These are phyloP conservation scores for Arabidopsis arenosa DNA, from an alignment of 345 rosid genomes.

Conservation along the genomic window DNA sequence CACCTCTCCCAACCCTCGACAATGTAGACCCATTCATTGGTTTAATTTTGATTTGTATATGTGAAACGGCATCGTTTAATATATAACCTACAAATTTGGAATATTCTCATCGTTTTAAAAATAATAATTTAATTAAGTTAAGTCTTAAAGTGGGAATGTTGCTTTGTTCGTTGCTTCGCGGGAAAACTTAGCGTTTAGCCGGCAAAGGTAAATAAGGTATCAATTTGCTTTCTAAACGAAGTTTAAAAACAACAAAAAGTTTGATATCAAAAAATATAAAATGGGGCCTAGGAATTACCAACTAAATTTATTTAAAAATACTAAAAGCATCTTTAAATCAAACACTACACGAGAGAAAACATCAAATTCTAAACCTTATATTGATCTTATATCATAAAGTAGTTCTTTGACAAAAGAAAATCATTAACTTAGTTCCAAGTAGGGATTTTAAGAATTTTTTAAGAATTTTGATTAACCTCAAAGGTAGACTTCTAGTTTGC, in stretches of 20 bases:
- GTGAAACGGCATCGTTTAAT: conserved; percentile 3
- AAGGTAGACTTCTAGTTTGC: neutral
- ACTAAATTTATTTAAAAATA: neutral
- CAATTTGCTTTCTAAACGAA: conserved; percentile 16
- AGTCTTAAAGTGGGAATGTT: conserved; percentile 26
- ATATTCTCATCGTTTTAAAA: neutral
- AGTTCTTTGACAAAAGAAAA: too few species aligned
- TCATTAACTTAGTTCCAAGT: neutral
- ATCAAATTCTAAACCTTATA: neutral
- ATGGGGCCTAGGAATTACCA: neutral
- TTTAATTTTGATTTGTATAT: neutral
- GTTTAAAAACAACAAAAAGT: neutral
- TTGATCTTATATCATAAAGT: neutral
- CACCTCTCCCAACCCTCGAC: conserved; percentile 10
- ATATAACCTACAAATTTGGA: neutral
- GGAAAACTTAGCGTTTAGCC: conserved; percentile 6
- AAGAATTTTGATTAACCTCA: neutral
- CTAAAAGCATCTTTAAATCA: conserved; percentile 8
- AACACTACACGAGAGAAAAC: neutral
- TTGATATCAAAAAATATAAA: neutral
- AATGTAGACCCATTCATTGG: conserved; percentile 32
- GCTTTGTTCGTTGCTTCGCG: conserved; percentile 43
- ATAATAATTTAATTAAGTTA: neutral
- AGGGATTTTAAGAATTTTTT: too few species aligned
- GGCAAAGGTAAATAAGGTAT: conserved; percentile 6